Percentiles rank a stretch among this genome's conserved stretches.
These are phyloP conservation scores for Xanthoconium stramineum DNA, from an alignment of 768 basidiomycete species.

Conservation along the genomic window DNA sequence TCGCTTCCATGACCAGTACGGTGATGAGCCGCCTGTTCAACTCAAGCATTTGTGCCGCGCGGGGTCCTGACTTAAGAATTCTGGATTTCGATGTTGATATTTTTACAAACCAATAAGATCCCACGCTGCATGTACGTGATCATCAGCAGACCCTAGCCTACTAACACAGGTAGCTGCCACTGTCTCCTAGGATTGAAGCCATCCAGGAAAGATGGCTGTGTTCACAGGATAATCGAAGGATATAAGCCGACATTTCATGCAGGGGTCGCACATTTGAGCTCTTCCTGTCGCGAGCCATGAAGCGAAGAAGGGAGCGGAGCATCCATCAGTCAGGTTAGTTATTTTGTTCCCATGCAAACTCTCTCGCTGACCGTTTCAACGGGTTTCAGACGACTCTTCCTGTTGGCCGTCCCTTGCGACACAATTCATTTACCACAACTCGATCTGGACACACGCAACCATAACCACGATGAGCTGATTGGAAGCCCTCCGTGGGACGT, in stretches of 20 bases:
- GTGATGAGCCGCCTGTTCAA: too few species aligned
- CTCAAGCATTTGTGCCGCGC: too few species aligned
- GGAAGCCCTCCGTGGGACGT: background rate
- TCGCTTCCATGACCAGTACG: too few species aligned
- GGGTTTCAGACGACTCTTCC: background rate
- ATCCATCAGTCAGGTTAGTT: background rate
- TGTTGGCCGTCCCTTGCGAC: background rate
- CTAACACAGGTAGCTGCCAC: background rate
- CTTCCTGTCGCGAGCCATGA: background rate
- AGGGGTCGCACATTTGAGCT: background rate
- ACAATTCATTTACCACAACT: background rate
- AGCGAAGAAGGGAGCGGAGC: background rate
- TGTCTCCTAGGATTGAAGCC: background rate
- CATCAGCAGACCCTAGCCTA: background rate
- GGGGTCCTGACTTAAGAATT: too few species aligned
- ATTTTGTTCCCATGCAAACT: constrained; percentile 3
- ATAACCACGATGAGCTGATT: background rate
- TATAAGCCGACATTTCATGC: background rate
- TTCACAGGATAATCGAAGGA: background rate
- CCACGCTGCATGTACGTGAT: too few species aligned
- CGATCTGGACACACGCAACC: background rate
- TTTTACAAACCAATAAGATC: too few species aligned
- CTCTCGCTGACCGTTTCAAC: background rate
- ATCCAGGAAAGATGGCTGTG: background rate
- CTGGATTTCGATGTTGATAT: too few species aligned